A percentile compares a stretch with the other conserved stretches of the same genome.
phyloP scores from a whole-genome alignment of 441 rosid species.

The Flueggea neowawraea region DNA sequence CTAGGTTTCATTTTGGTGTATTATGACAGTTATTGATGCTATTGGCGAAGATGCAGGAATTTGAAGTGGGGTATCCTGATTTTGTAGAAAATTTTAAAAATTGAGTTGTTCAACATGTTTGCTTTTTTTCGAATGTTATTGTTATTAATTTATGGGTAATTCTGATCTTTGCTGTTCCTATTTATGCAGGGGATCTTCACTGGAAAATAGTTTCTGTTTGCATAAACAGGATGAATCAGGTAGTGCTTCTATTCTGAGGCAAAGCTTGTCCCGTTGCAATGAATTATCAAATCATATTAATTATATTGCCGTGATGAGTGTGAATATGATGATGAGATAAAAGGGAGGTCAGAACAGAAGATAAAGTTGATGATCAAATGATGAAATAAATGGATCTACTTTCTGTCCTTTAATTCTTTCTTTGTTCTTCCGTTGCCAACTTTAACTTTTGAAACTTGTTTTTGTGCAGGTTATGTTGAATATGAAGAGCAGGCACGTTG shows the following conservation, averaged over 20 bases:
- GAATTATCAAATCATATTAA: conserved; percentile 15
- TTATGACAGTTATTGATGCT: too few species aligned
- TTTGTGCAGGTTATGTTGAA: conserved; percentile 46
- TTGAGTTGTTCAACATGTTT: too few species aligned
- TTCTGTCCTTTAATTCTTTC: too few species aligned
- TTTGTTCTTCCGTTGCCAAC: conserved; percentile 13
- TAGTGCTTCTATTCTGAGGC: conserved; percentile 11
- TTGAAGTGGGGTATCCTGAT: too few species aligned
- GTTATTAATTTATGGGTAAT: too few species aligned
- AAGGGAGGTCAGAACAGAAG: conserved; percentile 10
- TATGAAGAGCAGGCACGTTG: conserved; percentile 89
- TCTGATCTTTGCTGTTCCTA: conserved; percentile 1
- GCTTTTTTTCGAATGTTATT: too few species aligned
- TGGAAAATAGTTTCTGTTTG: conserved; percentile 93
- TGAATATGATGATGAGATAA: conserved; percentile 33
- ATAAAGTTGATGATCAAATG: too few species aligned
- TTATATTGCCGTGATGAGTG: conserved; percentile 36
- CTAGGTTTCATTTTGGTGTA: too few species aligned
- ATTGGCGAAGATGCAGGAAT: too few species aligned
- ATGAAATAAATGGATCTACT: too few species aligned
- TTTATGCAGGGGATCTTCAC: conserved; percentile 73
- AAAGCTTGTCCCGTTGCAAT: background rate
- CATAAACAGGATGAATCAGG: conserved; percentile 78
- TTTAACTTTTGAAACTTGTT: background rate
- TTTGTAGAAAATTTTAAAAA: too few species aligned